Evolutionary conservation across 345 rosid species (phyloP).

Genomic region (Geranium rotundifolium): DNA sequence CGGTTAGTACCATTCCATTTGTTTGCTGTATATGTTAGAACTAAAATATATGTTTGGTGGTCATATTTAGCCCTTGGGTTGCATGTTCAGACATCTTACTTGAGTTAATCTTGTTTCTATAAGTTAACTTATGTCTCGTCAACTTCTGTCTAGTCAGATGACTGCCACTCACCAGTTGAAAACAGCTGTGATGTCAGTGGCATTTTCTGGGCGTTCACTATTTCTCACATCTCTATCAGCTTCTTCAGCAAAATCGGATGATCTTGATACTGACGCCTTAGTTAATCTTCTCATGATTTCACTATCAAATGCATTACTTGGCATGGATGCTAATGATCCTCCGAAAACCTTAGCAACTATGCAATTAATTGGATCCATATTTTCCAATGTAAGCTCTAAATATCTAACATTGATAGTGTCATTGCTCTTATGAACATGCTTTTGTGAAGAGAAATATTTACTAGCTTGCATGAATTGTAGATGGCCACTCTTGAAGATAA

Average conservation of each 20-base stretch:
- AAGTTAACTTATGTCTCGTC: constrained; percentile 27
- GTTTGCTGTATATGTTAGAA: constrained; percentile 2
- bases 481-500: constrained; percentile 74
- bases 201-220: constrained; percentile 89
- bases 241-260: constrained; percentile 34
- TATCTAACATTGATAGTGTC: constrained; percentile 1
- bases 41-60: background rate
- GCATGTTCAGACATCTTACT: constrained; percentile 5
- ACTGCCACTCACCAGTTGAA: constrained; percentile 99
- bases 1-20: constrained; percentile 48
- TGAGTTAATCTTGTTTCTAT: constrained; percentile 9
- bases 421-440: background rate
- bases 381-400: constrained; percentile 76
- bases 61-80: background rate
- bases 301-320: constrained; percentile 86
- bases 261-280: constrained; percentile 35
- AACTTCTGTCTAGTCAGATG: constrained; percentile 66
- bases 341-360: constrained; percentile 93
- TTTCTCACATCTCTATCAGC: constrained; percentile 58
- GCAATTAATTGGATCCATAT: constrained; percentile 94
- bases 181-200: constrained; percentile 92
- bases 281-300: constrained; percentile 68
- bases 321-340: constrained; percentile 99
- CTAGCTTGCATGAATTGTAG: constrained; percentile 22
- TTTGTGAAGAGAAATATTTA: background rate